Base-by-base conservation (phyloP, 1,284 basidiomycete species). In the Ustilago tritici region DNA sequence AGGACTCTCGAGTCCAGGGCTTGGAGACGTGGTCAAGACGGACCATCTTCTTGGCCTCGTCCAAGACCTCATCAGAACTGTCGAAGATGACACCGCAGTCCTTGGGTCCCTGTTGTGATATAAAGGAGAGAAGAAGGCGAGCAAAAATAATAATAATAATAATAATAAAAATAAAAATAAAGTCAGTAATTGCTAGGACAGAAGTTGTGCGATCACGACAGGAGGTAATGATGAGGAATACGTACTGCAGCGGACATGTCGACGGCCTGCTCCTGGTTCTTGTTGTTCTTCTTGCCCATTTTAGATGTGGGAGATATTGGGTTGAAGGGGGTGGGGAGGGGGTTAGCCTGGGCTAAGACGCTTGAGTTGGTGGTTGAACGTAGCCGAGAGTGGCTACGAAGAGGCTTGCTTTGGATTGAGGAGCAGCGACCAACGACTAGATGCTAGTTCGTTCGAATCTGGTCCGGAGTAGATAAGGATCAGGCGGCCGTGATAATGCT, bases 1-100 rank as follows among this genome's bases (percentile, higher is more conserved):
- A 84, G 58, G 82, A 78, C 64, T 84, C 81, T 49, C 82, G 79
- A 59, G 81, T 79, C 79, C 76, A 82, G 46, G 79, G 79, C 74
- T 84, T 84, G 76, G 67, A 82, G 70, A 84, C 67, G 70, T 82
- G 81, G 60, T 66, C 60, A 47, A 84, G 76, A 36, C 76, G 66
- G 56, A 82, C 72, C 74, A 79, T 74, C 69, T 78, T 65, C 62
- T 40, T 66, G 58, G 79, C 77, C 58, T 74, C 67, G 41, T 84
- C 78, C 62, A 82, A 38, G 56, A 70, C 71, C 36, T 67, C 66
- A 47, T 83, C 82, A 32, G 78, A 76, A 59, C 77, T 78, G 72
- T 82, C 77, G 56, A 83, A 83, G 57, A 76, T 63, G 60, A 83
- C 76, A 41, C 82, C 76, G 67, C 82, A 81, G 72, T 80, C 75